phyloP scores from a whole-genome alignment of 768 basidiomycete species.

The Termitomyces eurrhizus region DNA sequence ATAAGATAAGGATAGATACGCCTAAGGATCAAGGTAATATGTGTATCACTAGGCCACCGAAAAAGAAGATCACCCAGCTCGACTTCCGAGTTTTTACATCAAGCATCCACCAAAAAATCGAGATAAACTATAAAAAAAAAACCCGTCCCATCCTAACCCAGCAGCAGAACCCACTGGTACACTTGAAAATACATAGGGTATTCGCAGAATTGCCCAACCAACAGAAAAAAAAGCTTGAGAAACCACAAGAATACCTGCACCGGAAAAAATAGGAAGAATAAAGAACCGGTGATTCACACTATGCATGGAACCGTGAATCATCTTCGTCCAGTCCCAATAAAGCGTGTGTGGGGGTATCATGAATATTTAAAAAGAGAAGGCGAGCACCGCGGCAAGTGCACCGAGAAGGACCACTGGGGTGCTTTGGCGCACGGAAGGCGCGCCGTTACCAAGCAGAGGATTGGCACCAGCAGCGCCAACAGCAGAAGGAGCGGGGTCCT shows the following conservation, averaged over 20 bases:
- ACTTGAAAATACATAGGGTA: constrained; percentile 11
- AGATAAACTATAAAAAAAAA: constrained; percentile 9
- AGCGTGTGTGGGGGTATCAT: constrained; percentile 25
- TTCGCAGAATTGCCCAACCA: constrained; percentile 16
- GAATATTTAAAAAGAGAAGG: constrained; percentile 27
- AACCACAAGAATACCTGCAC: constrained; percentile 14
- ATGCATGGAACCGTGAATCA: constrained; percentile 6
- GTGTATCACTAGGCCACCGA: constrained; percentile 14
- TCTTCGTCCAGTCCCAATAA: constrained; percentile 15
- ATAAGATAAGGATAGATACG: too few relatives aligned
- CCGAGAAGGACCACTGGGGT: constrained; percentile 37
- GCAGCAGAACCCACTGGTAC: constrained; percentile 15
- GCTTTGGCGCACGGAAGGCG: constrained; percentile 33
- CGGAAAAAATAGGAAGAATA: constrained; percentile 9
- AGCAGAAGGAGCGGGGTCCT: constrained; percentile 9
- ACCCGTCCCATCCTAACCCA: constrained; percentile 10
- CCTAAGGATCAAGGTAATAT: not conserved
- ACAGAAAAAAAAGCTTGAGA: not conserved
- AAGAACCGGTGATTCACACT: constrained; percentile 18
- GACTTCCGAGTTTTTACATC: constrained; percentile 16
- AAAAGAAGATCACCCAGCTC: constrained; percentile 16
- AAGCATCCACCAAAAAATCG: constrained; percentile 19
- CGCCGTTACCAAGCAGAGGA: constrained; percentile 29
- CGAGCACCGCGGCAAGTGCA: constrained; percentile 35
- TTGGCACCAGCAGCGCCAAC: constrained; percentile 43